Percentiles rank a stretch among this genome's conserved stretches.
These are phyloP conservation scores for Phaffomyces antillensis DNA, from an alignment of 805 yeast species.

Conservation along the genomic window DNA sequence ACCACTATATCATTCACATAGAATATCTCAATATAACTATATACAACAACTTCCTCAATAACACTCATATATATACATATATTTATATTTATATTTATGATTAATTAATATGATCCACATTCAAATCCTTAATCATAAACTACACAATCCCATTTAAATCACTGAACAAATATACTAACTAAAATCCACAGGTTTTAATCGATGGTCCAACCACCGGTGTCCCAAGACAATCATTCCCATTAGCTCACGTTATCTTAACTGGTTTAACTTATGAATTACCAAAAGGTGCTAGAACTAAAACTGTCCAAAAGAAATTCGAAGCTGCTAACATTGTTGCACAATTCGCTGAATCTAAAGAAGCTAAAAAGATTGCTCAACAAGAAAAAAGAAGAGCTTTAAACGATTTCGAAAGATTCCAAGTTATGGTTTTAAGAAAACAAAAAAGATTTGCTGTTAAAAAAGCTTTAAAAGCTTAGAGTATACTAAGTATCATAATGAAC, in stretches of 20 bases:
- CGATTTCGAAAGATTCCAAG: conserved; percentile 99
- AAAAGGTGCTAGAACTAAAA: conserved; percentile 88
- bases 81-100: no score
- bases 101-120: no score
- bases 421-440: conserved; percentile 94
- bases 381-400: conserved; percentile 87
- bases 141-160: no score
- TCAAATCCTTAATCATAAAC: no score
- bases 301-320: conserved; percentile 88
- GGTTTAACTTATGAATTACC: conserved; percentile 86
- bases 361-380: conserved; percentile 95
- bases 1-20: no score
- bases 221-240: conserved; percentile 85
- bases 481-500: conserved; percentile 7
- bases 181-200: conserved; percentile 58
- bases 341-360: conserved; percentile 95
- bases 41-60: no score
- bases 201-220: conserved; percentile 92
- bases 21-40: no score
- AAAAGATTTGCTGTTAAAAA: conserved; percentile 91
- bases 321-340: conserved; percentile 82
- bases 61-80: no score
- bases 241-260: conserved; percentile 87
- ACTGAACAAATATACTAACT: conserved; percentile 21
- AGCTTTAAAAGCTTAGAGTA: conserved; percentile 84